phyloP scores from a whole-genome alignment of 129 eudicot species.

The Lactuca saligna region DNA sequence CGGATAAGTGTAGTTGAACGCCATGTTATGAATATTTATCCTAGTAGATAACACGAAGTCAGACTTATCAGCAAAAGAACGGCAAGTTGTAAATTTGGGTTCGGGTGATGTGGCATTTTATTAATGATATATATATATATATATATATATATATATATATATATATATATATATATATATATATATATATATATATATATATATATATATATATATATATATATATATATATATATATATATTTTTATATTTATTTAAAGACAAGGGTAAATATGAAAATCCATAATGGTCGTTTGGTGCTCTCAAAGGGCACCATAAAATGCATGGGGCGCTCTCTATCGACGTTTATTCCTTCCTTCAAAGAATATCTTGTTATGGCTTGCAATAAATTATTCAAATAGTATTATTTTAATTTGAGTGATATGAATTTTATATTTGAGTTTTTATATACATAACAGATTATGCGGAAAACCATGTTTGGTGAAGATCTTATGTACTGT shows the following conservation, averaged over 20 bases:
- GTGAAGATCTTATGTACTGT: background rate
- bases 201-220: no score
- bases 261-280: conserved; percentile 1
- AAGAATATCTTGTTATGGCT: background rate
- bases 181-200: background rate
- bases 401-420: background rate
- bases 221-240: no score
- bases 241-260: background rate
- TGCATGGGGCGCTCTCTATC: background rate
- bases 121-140: background rate
- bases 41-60: conserved; percentile 17
- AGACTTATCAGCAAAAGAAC: conserved; percentile 17
- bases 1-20: background rate
- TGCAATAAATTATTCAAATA: background rate
- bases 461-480: conserved; percentile 12
- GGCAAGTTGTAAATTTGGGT: conserved; percentile 11
- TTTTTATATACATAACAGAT: background rate
- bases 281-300: conserved; percentile 1
- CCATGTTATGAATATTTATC: conserved; percentile 2
- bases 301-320: conserved; percentile 16
- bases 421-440: background rate
- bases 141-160: no score
- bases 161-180: no score
- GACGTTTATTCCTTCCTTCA: conserved; percentile 9
- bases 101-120: conserved; percentile 17